Conservation (phyloP, 495 filamentous ascomycete genomes). For the Staphylotrichum tortipilum region DNA sequence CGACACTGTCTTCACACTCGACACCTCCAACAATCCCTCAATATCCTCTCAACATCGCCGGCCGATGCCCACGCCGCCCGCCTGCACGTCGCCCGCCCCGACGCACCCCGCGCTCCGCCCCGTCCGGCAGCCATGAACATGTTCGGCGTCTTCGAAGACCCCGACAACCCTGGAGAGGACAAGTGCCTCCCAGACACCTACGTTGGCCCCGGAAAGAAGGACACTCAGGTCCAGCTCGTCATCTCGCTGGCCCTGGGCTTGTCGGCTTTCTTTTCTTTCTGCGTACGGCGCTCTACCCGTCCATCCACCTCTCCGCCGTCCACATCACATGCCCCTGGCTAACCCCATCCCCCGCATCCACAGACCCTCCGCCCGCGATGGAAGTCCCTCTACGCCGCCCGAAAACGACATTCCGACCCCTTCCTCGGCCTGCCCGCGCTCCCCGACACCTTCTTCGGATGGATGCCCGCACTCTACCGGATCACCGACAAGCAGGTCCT, state of each 20-base stretch:
- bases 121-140: slow-evolving; percentile 14
- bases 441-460: slow-evolving; percentile 81
- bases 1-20: too few relatives aligned
- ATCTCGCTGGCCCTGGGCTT: slow-evolving; percentile 42
- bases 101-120: neutral
- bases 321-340: neutral
- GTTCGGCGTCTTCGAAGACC: slow-evolving; percentile 15
- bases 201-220: slow-evolving; percentile 27
- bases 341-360: neutral
- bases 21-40: too few relatives aligned
- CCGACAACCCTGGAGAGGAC: slow-evolving; percentile 8
- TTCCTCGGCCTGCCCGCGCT: slow-evolving; percentile 74
- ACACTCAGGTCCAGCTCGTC: slow-evolving; percentile 45
- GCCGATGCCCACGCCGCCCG: too few relatives aligned
- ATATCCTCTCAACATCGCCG: too few relatives aligned
- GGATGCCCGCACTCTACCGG: slow-evolving; percentile 82
- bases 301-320: neutral
- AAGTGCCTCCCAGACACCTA: slow-evolving; percentile 25
- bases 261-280: slow-evolving; percentile 46
- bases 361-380: slow-evolving; percentile 80
- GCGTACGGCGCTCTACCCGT: slow-evolving; percentile 27
- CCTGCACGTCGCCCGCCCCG: neutral
- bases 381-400: slow-evolving; percentile 84
- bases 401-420: slow-evolving; percentile 59
- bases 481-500: slow-evolving; percentile 87